Evolutionary conservation across 2,329 filamentous ascomycete genomes (phyloP), one percentile per base, ranked within the genome.

Genomic region (Pestalotiopsis sp.): DNA sequence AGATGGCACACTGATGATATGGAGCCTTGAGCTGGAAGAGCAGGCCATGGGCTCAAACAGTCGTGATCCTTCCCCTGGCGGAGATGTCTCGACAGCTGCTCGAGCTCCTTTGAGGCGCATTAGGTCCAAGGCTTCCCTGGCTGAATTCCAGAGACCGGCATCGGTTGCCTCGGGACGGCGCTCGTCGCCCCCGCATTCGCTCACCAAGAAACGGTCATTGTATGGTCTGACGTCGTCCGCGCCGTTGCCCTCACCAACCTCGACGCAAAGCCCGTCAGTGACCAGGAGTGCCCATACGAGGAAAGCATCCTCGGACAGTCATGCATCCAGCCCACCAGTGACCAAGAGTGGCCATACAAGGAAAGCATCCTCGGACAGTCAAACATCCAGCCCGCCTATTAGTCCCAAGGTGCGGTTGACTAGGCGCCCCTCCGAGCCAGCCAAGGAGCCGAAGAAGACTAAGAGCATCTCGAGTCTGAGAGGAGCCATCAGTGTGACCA

Each of bases 1-100:
- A 4, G 93, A 96, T 78, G 92, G 92, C 1, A 93, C 93, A 0
- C 91, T 95, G 72, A 95, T 95, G 92, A 89, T 94, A 36, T 96
- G 93, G 91, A 82, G 82, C 1, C 78, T 90, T 67, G 86, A 89
- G 67, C 73, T 87, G 39, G 82, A 84, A 57, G 85, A 89, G 58
- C 77, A 80, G 9, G 73, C 78, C 3, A 77, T 78, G 49, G 78
- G 79, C 2, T 79, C 82, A 52, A 76, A 78, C 72, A 85, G 81
- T 75, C 83, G 86, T 71, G 87, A 89, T 69, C 82, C 86, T 6
- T 89, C 87, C 0, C 87, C 87, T 1, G 80, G 82, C 31, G 89
- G 89, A 73, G 83, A 85, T 4, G 73, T 73, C 6, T 71, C 81
- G 23, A 83, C 87, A 2, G 84, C 89, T 1, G 84, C 86, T 49